Evolutionary conservation across 2,329 filamentous ascomycete species (phyloP).

Genomic region (Phyllosticta capitalensis): DNA sequence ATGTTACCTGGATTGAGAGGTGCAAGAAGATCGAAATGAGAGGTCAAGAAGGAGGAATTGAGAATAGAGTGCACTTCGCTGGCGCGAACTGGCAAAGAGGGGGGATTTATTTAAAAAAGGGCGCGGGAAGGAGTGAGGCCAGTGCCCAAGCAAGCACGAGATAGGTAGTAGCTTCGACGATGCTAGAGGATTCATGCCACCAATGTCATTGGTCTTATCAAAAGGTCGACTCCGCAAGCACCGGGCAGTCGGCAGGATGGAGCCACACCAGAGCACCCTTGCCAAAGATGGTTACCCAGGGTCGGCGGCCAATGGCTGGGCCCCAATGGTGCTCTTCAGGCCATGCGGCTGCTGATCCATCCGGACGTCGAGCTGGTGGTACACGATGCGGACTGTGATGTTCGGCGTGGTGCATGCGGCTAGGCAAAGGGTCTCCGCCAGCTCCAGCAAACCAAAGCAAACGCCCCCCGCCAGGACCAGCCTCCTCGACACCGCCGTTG

Average conservation of each 20-base stretch:
- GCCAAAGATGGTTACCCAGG: background rate
- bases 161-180: background rate
- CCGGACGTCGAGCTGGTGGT: background rate
- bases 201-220: background rate
- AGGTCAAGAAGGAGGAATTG: background rate
- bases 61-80: no score
- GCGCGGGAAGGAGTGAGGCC: background rate
- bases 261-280: background rate
- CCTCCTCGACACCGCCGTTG: background rate
- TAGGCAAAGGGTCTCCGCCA: background rate
- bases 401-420: background rate
- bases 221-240: background rate
- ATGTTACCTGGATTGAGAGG: conserved; percentile 1
- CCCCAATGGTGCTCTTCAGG: background rate
- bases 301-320: background rate
- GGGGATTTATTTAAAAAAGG: background rate
- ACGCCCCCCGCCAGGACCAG: background rate
- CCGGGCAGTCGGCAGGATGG: background rate
- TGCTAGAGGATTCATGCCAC: background rate
- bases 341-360: background rate
- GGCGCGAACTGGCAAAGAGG: no score
- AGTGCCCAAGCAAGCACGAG: background rate
- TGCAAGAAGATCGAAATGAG: background rate
- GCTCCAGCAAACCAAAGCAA: background rate
- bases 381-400: background rate